Evolutionary conservation across 2,329 filamentous ascomycete genomes (phyloP).

Genomic region (Aspergillus melleus): DNA sequence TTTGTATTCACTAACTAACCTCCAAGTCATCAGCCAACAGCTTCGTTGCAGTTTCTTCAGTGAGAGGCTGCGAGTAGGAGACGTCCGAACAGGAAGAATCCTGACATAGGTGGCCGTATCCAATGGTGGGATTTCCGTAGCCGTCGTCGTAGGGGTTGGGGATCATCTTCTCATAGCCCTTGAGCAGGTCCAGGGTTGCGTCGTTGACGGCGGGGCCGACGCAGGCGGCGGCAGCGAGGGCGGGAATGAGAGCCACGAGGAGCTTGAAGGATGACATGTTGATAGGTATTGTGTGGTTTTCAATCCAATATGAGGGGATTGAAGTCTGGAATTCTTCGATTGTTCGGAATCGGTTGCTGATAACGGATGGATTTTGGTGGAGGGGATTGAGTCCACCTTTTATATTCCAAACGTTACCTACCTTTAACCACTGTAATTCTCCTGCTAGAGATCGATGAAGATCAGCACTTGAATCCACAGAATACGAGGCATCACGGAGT

Average conservation of each 20-base stretch:
- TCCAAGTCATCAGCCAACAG: constrained; percentile 45
- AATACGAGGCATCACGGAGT: not conserved
- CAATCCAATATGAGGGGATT: not conserved
- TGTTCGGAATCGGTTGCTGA: not conserved
- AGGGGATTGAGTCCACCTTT: not conserved
- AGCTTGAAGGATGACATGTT: constrained; percentile 10
- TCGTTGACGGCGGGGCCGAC: constrained; percentile 30
- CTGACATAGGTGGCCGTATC: constrained; percentile 53
- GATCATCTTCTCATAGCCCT: constrained; percentile 40
- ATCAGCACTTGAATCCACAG: not conserved
- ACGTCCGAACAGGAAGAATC: constrained; percentile 47
- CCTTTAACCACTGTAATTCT: not conserved
- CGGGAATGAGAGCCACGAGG: constrained; percentile 3
- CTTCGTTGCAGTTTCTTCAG: constrained; percentile 39
- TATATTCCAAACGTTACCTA: not conserved
- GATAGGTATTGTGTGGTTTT: not conserved
- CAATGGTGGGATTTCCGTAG: constrained; percentile 50
- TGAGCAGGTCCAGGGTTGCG: constrained; percentile 38
- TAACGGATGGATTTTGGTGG: not conserved
- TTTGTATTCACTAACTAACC: constrained; percentile 19
- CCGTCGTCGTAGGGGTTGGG: constrained; percentile 39
- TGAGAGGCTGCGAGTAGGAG: constrained; percentile 48
- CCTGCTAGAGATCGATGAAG: not conserved
- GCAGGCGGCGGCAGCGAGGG: constrained; percentile 12
- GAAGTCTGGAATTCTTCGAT: not conserved